phyloP scores from a whole-genome alignment of 2,329 filamentous ascomycete genomes.

The Clarireedia monteithiana region DNA sequence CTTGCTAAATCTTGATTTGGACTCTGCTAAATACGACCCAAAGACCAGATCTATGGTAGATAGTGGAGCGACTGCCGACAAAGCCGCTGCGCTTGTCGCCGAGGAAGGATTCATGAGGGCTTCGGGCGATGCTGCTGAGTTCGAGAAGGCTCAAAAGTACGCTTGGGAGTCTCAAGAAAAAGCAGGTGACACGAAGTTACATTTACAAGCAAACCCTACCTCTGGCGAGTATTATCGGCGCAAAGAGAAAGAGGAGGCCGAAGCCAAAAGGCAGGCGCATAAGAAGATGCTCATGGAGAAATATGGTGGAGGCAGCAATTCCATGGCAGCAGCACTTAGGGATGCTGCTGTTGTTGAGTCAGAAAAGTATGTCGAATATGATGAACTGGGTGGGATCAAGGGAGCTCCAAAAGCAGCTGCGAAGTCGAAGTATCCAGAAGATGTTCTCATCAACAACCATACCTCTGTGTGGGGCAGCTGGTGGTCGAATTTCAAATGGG shows the following conservation, averaged over 20 bases:
- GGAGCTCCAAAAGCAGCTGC: slow-evolving; percentile 68
- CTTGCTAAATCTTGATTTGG: slow-evolving; percentile 85
- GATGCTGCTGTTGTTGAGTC: slow-evolving; percentile 68
- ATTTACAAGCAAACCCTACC: slow-evolving; percentile 94
- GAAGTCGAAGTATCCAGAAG: slow-evolving; percentile 88
- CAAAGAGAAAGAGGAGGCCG: slow-evolving; percentile 67
- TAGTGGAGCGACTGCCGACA: slow-evolving; percentile 70
- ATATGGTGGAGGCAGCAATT: slow-evolving; percentile 64
- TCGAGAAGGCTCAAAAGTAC: slow-evolving; percentile 80
- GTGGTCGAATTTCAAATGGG: slow-evolving; percentile 95
- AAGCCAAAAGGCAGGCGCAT: slow-evolving; percentile 58
- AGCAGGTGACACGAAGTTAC: slow-evolving; percentile 68
- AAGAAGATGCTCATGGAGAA: slow-evolving; percentile 68
- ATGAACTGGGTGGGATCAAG: slow-evolving; percentile 83
- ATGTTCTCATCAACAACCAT: slow-evolving; percentile 85
- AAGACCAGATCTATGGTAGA: slow-evolving; percentile 91
- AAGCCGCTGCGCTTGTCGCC: slow-evolving; percentile 73
- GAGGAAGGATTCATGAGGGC: slow-evolving; percentile 88
- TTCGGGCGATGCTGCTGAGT: slow-evolving; percentile 86
- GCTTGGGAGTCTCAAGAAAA: slow-evolving; percentile 94
- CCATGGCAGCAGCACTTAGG: slow-evolving; percentile 52
- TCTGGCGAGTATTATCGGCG: slow-evolving; percentile 79
- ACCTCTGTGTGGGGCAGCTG: slow-evolving; percentile 91
- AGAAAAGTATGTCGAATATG: slow-evolving; percentile 88
- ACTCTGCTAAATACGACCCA: slow-evolving; percentile 95